A percentile compares a stretch with the other conserved stretches of the same genome.
These are phyloP conservation scores for Teunomyces barrocoloradensis DNA, from an alignment of 805 yeast genomes.

Conservation along the genomic window DNA sequence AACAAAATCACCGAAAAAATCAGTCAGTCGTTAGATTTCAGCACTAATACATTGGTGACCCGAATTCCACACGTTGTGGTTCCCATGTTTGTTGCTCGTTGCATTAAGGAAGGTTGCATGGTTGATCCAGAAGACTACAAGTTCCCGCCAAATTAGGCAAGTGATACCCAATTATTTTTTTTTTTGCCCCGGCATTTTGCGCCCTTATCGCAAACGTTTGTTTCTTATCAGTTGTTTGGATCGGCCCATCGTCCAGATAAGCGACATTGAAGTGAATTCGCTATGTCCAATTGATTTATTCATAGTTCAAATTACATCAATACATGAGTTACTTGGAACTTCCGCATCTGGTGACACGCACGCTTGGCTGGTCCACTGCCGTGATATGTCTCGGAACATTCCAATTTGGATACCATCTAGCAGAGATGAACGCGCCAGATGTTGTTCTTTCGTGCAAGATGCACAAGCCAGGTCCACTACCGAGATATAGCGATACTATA, in stretches of 20 bases:
- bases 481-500: constrained; percentile 21
- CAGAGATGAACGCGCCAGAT: constrained; percentile 37
- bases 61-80: constrained; percentile 36
- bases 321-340: constrained; percentile 7
- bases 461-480: constrained; percentile 17
- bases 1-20: constrained; percentile 15
- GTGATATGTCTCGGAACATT: constrained; percentile 35
- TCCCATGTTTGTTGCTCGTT: constrained; percentile 29
- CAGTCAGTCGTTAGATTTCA: constrained; percentile 10
- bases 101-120: constrained; percentile 21
- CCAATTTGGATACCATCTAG: constrained; percentile 40
- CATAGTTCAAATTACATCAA: not conserved
- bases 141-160: constrained; percentile 4
- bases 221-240: not conserved
- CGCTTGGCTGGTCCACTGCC: constrained; percentile 35
- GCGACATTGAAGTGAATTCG: not conserved
- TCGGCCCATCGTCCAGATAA: not conserved
- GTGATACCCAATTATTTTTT: not conserved
- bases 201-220: not conserved
- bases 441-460: constrained; percentile 25
- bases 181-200: not conserved
- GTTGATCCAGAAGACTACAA: constrained; percentile 32
- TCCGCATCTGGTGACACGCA: constrained; percentile 26
- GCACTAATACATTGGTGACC: constrained; percentile 8
- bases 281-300: not conserved